Conservation (phyloP, 805 yeast genomes). For the Saccharomycopsis malanga region DNA sequence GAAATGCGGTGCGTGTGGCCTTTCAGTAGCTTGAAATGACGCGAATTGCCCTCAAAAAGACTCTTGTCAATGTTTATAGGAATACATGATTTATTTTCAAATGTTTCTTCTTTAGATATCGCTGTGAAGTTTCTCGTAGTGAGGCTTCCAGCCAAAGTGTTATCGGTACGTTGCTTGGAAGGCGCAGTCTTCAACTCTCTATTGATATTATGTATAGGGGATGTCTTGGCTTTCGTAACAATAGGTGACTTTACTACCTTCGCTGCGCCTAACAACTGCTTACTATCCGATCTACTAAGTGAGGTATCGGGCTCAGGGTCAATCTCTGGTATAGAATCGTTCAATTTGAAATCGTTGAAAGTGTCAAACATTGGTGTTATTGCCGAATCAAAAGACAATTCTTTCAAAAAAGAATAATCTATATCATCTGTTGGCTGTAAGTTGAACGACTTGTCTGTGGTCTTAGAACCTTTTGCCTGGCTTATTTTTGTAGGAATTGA, state of each 20-base stretch:
- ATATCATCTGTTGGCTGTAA: background rate
- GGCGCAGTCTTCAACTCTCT: background rate
- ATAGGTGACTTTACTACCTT: too few species aligned
- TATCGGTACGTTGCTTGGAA: too few species aligned
- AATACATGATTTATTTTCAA: background rate
- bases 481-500: too few species aligned
- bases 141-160: too few species aligned
- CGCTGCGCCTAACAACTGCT: background rate
- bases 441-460: slow-evolving; percentile 1
- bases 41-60: background rate
- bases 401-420: slow-evolving; percentile 13
- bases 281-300: background rate
- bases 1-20: too few species aligned
- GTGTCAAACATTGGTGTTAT: slow-evolving; percentile 10
- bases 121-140: background rate
- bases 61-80: background rate
- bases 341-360: background rate
- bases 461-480: background rate
- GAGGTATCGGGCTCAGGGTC: background rate
- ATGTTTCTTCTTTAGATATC: background rate
- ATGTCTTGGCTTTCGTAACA: too few species aligned
- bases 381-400: slow-evolving; percentile 12
- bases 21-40: background rate
- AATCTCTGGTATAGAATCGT: background rate
- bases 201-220: background rate